phyloP scores from a whole-genome alignment of 345 rosid genomes.

The Anacardium occidentale region DNA sequence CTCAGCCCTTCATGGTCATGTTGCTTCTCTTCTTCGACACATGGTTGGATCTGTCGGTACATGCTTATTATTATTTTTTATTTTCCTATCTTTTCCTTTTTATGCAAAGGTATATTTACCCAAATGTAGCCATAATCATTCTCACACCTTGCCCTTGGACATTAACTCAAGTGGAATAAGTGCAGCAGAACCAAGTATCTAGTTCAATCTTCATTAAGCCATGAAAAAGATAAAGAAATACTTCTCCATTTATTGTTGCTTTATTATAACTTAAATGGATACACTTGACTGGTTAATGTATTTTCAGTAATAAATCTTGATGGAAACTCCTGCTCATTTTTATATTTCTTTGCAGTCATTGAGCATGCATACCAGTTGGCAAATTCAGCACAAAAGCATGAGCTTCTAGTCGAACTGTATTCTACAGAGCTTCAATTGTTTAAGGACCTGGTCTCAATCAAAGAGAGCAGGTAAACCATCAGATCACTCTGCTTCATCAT shows the following conservation, averaged over 20 bases:
- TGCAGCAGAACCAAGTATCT: neutral
- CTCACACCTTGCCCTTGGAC: neutral
- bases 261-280: neutral
- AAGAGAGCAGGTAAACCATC: slow-evolving; percentile 66
- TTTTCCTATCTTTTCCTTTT: too few species aligned
- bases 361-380: slow-evolving; percentile 85
- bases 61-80: slow-evolving; percentile 13
- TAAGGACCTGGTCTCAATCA: slow-evolving; percentile 55
- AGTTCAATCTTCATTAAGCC: neutral
- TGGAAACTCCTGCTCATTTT: slow-evolving; percentile 3
- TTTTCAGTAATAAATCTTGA: neutral
- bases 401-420: slow-evolving; percentile 78
- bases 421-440: slow-evolving; percentile 90
- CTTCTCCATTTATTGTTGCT: too few species aligned
- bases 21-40: slow-evolving; percentile 79
- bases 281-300: neutral
- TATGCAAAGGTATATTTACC: neutral
- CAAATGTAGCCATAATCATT: neutral
- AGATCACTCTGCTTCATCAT: neutral
- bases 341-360: slow-evolving; percentile 46
- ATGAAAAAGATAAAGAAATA: neutral
- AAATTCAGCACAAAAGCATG: slow-evolving; percentile 82
- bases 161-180: neutral
- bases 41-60: slow-evolving; percentile 92
- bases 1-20: slow-evolving; percentile 74